Conservation (phyloP, 805 yeast species). For the Hanseniaspora jakobsenii region DNA sequence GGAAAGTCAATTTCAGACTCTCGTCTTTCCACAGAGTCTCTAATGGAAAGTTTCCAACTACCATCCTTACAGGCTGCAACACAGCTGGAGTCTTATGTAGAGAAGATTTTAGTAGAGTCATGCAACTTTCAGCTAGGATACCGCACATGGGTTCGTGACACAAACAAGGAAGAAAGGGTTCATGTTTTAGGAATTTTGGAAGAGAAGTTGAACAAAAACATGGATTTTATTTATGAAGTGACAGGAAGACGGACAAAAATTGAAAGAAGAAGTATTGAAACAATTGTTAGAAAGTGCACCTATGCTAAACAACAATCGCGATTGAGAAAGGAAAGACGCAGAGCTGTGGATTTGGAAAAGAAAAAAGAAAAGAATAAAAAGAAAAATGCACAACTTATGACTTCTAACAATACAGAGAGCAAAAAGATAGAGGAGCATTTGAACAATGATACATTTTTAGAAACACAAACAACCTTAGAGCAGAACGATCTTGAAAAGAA, state of each 20-base stretch:
- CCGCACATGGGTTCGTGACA: conserved; percentile 77
- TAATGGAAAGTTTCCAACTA: conserved; percentile 41
- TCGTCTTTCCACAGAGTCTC: conserved; percentile 44
- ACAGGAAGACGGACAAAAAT: conserved; percentile 4
- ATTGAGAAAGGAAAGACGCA: conserved; percentile 52
- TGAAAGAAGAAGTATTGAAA: conserved; percentile 47
- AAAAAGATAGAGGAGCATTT: too few species aligned
- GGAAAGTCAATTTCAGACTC: conserved; percentile 34
- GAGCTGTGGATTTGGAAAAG: conserved; percentile 2
- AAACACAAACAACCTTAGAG: too few species aligned
- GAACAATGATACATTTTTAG: too few species aligned
- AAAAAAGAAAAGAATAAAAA: neutral
- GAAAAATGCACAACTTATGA: too few species aligned
- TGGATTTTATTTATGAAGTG: conserved; percentile 38
- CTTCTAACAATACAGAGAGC: too few species aligned
- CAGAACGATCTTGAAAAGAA: too few species aligned
- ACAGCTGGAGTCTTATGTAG: conserved; percentile 40
- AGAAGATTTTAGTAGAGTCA: conserved; percentile 42
- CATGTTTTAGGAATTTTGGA: conserved; percentile 39
- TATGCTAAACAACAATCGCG: conserved; percentile 72
- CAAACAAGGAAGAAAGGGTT: conserved; percentile 42
- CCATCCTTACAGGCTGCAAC: conserved; percentile 43
- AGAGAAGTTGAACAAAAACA: conserved; percentile 36
- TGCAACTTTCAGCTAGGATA: conserved; percentile 65
- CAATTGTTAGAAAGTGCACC: conserved; percentile 67